phyloP scores from a whole-genome alignment of 345 rosid genomes.

The Ceriops tagal region DNA sequence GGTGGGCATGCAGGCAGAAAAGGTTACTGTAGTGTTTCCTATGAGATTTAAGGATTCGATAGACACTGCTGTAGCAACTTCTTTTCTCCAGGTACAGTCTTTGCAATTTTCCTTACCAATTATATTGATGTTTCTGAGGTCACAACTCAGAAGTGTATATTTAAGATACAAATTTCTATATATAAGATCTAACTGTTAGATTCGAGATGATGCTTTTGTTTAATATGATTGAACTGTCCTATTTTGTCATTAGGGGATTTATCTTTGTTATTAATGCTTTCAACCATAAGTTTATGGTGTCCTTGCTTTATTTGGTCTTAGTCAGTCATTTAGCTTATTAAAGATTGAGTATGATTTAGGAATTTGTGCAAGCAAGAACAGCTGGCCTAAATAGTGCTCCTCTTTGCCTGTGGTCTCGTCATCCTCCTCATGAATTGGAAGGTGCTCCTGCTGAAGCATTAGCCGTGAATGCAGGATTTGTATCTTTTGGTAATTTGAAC shows the following conservation, averaged over 20 bases:
- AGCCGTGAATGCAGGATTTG: slow-evolving; percentile 92
- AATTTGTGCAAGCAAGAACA: slow-evolving; percentile 87
- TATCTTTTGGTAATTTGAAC: slow-evolving; percentile 69
- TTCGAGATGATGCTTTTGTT: too few relatives aligned
- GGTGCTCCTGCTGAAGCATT: slow-evolving; percentile 69
- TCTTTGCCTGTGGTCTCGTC: slow-evolving; percentile 73
- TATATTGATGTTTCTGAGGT: slow-evolving; percentile 1
- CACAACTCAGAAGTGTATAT: not conserved
- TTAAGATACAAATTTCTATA: not conserved
- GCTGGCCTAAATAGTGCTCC: slow-evolving; percentile 83
- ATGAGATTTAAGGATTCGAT: slow-evolving; percentile 90
- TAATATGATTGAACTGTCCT: not conserved
- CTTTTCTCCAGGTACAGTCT: slow-evolving; percentile 74
- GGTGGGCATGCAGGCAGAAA: slow-evolving; percentile 59
- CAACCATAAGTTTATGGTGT: not conserved
- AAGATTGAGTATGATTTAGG: slow-evolving; percentile 41
- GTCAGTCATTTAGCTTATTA: slow-evolving; percentile 12
- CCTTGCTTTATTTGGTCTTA: not conserved
- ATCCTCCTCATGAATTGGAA: slow-evolving; percentile 66
- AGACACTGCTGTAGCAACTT: slow-evolving; percentile 78
- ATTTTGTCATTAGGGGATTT: not conserved
- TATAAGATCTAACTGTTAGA: too few relatives aligned
- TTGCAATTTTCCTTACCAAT: slow-evolving; percentile 7
- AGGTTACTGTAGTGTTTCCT: slow-evolving; percentile 80
- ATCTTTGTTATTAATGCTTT: slow-evolving; percentile 2